Evolutionary conservation across 1,284 basidiomycete species (phyloP).

Genomic region (Sporisorium iseilematis-ciliati): DNA sequence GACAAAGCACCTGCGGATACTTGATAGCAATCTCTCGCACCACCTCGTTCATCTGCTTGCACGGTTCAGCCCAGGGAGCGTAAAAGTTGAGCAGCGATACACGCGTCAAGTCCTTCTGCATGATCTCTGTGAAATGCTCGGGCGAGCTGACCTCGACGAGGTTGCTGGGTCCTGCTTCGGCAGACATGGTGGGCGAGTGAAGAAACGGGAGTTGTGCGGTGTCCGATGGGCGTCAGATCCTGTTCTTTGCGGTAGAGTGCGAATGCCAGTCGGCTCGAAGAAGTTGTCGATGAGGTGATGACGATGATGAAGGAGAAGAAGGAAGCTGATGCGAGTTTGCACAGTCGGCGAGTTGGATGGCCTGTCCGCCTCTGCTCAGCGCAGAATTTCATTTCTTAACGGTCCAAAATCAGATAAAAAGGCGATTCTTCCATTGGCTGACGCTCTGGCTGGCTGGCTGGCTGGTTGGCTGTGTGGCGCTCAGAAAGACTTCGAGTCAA

Average conservation of each 20-base stretch:
- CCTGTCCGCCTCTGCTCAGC: constrained; percentile 1
- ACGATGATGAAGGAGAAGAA: constrained; percentile 2
- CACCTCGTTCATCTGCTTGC: constrained; percentile 68
- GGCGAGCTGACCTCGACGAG: constrained; percentile 65
- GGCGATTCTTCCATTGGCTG: constrained; percentile 6
- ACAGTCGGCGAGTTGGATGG: not conserved
- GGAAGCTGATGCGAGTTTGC: not conserved
- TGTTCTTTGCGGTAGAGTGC: not conserved
- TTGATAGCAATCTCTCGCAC: constrained; percentile 76
- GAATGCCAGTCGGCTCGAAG: not conserved
- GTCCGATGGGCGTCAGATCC: too few species aligned
- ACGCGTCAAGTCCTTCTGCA: constrained; percentile 64
- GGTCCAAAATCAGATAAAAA: constrained; percentile 25
- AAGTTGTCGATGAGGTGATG: constrained; percentile 1
- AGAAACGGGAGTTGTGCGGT: not conserved
- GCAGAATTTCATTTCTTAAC: not conserved
- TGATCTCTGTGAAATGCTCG: constrained; percentile 62
- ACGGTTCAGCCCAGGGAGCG: constrained; percentile 69
- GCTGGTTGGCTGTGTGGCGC: too few species aligned
- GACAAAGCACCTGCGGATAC: constrained; percentile 78
- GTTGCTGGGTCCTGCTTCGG: constrained; percentile 47
- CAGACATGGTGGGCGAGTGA: constrained; percentile 15
- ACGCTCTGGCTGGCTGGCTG: too few species aligned
- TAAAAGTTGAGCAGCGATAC: constrained; percentile 69
- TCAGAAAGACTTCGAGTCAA: too few species aligned